A percentile compares a stretch with the other conserved stretches of the same genome.
Conservation (phyloP, 257 asterid genomes). For the Salvia miltiorrhiza region DNA sequence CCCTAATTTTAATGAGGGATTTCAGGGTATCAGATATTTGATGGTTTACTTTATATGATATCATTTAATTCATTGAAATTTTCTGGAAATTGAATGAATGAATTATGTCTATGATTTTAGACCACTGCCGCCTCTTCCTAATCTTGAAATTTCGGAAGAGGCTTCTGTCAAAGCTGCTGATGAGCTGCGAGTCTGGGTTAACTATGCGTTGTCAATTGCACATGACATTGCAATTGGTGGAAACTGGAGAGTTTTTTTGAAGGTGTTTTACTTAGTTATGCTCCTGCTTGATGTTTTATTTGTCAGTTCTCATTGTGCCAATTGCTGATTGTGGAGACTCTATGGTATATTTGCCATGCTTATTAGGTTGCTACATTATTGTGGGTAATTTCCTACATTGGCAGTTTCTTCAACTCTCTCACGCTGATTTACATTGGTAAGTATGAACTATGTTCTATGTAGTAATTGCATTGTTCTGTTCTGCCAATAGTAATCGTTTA, state of each 20-base stretch:
- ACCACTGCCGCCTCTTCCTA: conserved; percentile 97
- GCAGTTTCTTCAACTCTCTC: conserved; percentile 72
- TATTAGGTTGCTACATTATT: conserved; percentile 61
- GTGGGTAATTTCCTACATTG: conserved; percentile 72
- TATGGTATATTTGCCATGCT: conserved; percentile 16
- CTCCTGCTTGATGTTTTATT: conserved; percentile 11
- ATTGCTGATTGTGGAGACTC: conserved; percentile 17
- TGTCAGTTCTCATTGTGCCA: background rate
- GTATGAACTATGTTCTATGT: conserved; percentile 18
- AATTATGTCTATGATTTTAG: conserved; percentile 35
- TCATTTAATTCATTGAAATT: background rate
- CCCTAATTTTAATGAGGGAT: background rate
- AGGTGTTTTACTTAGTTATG: conserved; percentile 46
- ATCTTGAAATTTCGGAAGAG: conserved; percentile 76
- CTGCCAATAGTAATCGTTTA: background rate
- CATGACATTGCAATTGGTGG: conserved; percentile 73
- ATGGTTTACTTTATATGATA: background rate
- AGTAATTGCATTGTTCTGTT: background rate
- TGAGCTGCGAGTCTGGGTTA: conserved; percentile 64
- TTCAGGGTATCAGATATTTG: background rate
- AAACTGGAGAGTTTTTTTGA: conserved; percentile 48
- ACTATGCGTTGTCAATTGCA: conserved; percentile 55
- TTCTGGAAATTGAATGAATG: conserved; percentile 6
- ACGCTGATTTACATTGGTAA: conserved; percentile 72
- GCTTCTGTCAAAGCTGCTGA: conserved; percentile 67